Conservation (phyloP, 805 yeast species). For the Candida fluviatilis region DNA sequence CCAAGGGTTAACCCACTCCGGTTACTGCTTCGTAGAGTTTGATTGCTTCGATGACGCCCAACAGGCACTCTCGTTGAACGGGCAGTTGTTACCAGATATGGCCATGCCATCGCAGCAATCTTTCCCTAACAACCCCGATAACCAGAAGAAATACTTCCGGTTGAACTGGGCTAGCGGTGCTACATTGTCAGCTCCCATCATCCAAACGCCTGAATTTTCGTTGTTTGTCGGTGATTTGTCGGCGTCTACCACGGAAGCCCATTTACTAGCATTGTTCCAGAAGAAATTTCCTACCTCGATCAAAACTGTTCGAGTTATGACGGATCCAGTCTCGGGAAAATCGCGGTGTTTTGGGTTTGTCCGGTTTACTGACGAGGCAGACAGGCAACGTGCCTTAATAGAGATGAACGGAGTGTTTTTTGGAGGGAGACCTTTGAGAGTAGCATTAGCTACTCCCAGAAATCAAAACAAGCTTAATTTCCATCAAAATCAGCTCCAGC, state of each 20-base stretch:
- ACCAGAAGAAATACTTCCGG: conserved; percentile 59
- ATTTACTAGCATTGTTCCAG: conserved; percentile 67
- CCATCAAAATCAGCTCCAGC: conserved; percentile 2
- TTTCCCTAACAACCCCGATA: conserved; percentile 38
- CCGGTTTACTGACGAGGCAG: conserved; percentile 65
- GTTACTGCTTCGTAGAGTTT: conserved; percentile 79
- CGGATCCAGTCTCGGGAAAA: conserved; percentile 75
- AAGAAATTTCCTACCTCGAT: conserved; percentile 57
- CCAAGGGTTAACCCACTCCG: conserved; percentile 37
- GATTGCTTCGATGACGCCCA: conserved; percentile 65
- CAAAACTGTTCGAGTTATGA: conserved; percentile 80
- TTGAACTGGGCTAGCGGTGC: conserved; percentile 86
- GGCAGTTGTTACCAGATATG: conserved; percentile 57
- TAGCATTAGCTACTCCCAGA: conserved; percentile 77
- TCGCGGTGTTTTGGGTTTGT: conserved; percentile 82
- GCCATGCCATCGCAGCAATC: conserved; percentile 43
- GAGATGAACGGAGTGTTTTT: conserved; percentile 82
- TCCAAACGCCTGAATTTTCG: conserved; percentile 72
- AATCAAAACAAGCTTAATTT: conserved; percentile 18
- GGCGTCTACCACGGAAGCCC: conserved; percentile 78
- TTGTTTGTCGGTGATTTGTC: conserved; percentile 81
- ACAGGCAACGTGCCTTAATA: conserved; percentile 60
- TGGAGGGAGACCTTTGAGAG: conserved; percentile 72
- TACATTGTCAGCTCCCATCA: conserved; percentile 64
- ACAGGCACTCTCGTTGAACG: conserved; percentile 62